Percentiles rank a stretch among this genome's conserved stretches.
phyloP scores from a whole-genome alignment of 306 rosid genomes.

The Sophora flavescens region DNA sequence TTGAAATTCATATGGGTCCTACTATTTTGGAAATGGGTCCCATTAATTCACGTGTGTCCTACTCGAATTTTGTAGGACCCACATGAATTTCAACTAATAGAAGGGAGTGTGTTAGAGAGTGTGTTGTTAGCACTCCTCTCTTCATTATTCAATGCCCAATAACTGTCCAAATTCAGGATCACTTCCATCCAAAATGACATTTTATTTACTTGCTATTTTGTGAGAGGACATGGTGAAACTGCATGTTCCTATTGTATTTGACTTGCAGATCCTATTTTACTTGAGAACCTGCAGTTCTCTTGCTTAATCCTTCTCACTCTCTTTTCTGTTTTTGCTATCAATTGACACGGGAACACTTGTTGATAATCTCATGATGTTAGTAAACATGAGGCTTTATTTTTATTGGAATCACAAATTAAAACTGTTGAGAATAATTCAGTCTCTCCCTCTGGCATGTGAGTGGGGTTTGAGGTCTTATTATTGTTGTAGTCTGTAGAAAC shows the following conservation, averaged over 20 bases:
- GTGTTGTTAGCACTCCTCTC: too few relatives aligned
- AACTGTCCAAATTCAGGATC: too few relatives aligned
- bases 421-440: conserved; percentile 18
- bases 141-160: too few relatives aligned
- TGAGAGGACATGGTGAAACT: not conserved
- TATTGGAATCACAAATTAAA: conserved; percentile 6
- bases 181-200: too few relatives aligned
- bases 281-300: not conserved
- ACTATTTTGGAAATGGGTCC: too few relatives aligned
- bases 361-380: not conserved
- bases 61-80: too few relatives aligned
- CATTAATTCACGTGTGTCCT: too few relatives aligned
- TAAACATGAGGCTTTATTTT: conserved; percentile 8
- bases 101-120: too few relatives aligned
- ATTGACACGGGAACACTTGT: not conserved
- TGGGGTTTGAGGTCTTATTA: not conserved
- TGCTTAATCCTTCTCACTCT: not conserved
- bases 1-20: too few relatives aligned
- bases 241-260: not conserved
- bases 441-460: not conserved
- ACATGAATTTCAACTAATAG: too few relatives aligned
- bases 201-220: not conserved
- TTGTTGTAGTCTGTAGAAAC: conserved; percentile 1
- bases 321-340: not conserved
- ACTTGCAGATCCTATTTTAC: not conserved